Evolutionary conservation across 2,329 filamentous ascomycete species (phyloP), one percentile per base, ranked within the genome.

Genomic region (Teratosphaeria nubilosa): DNA sequence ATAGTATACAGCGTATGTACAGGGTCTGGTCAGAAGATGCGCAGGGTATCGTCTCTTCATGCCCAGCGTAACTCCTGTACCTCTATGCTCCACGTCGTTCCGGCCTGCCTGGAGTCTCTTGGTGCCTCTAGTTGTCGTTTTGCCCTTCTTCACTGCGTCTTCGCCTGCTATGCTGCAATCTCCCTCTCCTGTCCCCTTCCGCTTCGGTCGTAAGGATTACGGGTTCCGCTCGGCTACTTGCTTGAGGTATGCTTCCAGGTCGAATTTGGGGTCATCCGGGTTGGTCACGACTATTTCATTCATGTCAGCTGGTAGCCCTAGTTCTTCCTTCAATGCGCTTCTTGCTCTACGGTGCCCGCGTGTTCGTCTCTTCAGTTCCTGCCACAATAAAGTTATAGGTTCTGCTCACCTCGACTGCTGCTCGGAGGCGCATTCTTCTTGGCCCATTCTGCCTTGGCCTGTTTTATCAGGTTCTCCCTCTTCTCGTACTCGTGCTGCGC

Each of bases 401-500:
- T 55, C 22, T 30, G 61, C 64, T 63, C 56, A 67, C 63, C 62
- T 32, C 73, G 74, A 66, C 72, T 69, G 54, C 66, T 66, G 41
- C 65, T 68, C 74, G 65, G 76, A 58, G 83, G 81, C 63, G 75
- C 66, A 70, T 83, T 86, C 81, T 87, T 89, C 84, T 87, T 94
- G 70, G 83, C 81, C 77, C 86, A 99, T 77, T 94, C 91, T 60
- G 86, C 84, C 85, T 95, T 96, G 66, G 94, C 94, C 78, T 96
- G 83, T 70, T 88, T 80, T 80, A 99, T 97, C 81, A 97, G 82
- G 68, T 86, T 84, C 78, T 91, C 83, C 83, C 97, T 95, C 78
- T 90, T 87, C 73, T 91, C 82, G 75, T 92, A 97, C 75, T 96
- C 90, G 73, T 85, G 84, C 76, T 95, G 79, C 69, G 84, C 82